These are phyloP conservation scores for Anthostomella pinea DNA, from an alignment of 2,329 filamentous ascomycete genomes.

Conservation along the genomic window DNA sequence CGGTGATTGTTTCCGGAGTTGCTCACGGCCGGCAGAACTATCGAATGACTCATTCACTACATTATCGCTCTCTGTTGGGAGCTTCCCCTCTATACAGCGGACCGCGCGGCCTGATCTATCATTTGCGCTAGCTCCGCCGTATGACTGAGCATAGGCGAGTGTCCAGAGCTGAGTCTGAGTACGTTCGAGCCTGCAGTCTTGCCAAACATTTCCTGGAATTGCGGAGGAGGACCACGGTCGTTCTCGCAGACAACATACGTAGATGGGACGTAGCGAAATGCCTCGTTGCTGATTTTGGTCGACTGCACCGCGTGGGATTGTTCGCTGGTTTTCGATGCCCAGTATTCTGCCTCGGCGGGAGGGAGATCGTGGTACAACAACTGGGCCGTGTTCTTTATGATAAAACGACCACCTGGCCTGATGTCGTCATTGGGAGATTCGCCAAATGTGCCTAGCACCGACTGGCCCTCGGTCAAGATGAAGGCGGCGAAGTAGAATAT, in stretches of 20 bases:
- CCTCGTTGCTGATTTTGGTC: constrained; percentile 5
- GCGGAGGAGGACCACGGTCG: constrained; percentile 5
- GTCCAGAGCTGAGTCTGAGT: constrained; percentile 5
- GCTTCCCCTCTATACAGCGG: neutral
- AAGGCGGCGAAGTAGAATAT: constrained; percentile 11
- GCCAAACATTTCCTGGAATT: constrained; percentile 7
- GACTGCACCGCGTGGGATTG: constrained; percentile 11
- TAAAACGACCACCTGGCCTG: constrained; percentile 6
- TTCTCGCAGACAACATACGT: constrained; percentile 13
- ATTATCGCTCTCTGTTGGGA: too few species aligned
- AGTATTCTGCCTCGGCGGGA: constrained; percentile 4
- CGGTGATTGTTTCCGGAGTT: too few species aligned
- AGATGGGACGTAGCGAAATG: constrained; percentile 4
- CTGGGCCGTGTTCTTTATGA: constrained; percentile 7
- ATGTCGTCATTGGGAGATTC: constrained; percentile 7
- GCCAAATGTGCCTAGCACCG: constrained; percentile 6
- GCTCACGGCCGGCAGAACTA: too few species aligned
- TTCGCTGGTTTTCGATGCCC: constrained; percentile 10
- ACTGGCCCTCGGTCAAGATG: constrained; percentile 9
- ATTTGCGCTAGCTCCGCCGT: constrained; percentile 8
- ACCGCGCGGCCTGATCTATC: constrained; percentile 4
- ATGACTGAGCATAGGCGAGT: constrained; percentile 13
- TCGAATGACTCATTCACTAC: too few species aligned
- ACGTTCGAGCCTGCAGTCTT: constrained; percentile 3
- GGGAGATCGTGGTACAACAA: constrained; percentile 11